Evolutionary conservation across 345 rosid genomes (phyloP).

Genomic region (Ricinus communis): DNA sequence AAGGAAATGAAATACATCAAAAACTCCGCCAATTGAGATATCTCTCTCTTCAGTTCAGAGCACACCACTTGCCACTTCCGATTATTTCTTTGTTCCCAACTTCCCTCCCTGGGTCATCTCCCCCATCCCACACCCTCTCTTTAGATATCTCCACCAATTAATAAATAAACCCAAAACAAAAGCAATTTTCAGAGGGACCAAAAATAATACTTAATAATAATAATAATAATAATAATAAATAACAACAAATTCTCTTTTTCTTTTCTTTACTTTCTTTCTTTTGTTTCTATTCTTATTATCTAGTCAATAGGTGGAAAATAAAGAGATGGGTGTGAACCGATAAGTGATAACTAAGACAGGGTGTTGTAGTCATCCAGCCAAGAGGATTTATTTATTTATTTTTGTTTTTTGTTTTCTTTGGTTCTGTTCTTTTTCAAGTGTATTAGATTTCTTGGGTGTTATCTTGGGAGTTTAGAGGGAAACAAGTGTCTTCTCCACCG

Average conservation of each 20-base stretch:
- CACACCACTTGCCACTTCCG: background rate
- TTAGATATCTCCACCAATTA: background rate
- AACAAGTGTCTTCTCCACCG: slow-evolving; percentile 92
- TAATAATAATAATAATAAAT: background rate
- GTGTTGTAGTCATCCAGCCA: too few relatives aligned
- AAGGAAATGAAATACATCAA: background rate
- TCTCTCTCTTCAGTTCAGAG: background rate
- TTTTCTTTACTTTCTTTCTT: too few relatives aligned
- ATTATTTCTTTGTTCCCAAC: too few relatives aligned
- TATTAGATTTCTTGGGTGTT: slow-evolving; percentile 18
- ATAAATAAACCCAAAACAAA: too few relatives aligned
- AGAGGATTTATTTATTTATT: background rate
- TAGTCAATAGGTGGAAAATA: too few relatives aligned
- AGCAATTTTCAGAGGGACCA: too few relatives aligned
- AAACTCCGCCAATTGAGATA: background rate
- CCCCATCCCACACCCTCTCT: too few relatives aligned
- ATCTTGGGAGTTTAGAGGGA: slow-evolving; percentile 53
- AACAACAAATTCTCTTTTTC: too few relatives aligned
- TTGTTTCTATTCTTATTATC: background rate
- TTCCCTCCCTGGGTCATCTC: too few relatives aligned
- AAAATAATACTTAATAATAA: too few relatives aligned
- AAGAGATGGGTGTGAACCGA: too few relatives aligned
- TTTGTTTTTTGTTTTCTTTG: background rate
- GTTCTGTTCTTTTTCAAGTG: background rate
- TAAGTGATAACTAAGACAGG: too few relatives aligned